Evolutionary conservation across 1,284 basidiomycete genomes (phyloP).

Genomic region (Cutaneotrichosporon dermatis): DNA sequence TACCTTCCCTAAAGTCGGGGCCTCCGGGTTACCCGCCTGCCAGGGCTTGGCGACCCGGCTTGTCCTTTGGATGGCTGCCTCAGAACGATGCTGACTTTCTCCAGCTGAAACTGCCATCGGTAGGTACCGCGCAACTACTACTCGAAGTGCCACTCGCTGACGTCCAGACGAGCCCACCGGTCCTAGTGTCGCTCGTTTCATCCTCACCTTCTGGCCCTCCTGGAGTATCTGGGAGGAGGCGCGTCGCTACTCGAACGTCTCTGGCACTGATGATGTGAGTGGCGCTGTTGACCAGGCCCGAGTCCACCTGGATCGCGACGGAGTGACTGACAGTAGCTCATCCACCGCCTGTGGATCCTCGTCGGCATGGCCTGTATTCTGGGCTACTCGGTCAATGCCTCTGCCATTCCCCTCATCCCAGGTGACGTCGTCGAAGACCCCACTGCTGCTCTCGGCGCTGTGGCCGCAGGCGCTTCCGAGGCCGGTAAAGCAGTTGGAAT

Average conservation of each 20-base stretch:
- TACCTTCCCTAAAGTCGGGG: neutral
- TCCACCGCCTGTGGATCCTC: slow-evolving; percentile 46
- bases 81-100: neutral
- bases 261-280: slow-evolving; percentile 44
- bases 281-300: no score
- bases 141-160: neutral
- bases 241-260: slow-evolving; percentile 44
- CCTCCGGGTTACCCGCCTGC: neutral
- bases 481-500: no score
- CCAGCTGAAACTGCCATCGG: slow-evolving; percentile 41
- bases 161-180: slow-evolving; percentile 26
- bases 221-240: slow-evolving; percentile 50
- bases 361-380: slow-evolving; percentile 43
- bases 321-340: slow-evolving; percentile 20
- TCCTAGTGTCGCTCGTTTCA: slow-evolving; percentile 31
- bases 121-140: slow-evolving; percentile 4
- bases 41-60: neutral
- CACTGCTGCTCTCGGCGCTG: neutral
- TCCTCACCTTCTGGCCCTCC: slow-evolving; percentile 41
- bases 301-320: neutral
- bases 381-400: slow-evolving; percentile 49
- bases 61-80: neutral
- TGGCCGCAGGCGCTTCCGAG: no score
- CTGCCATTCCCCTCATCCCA: slow-evolving; percentile 31
- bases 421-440: neutral